These are phyloP conservation scores for Pyrrhoderma lamaoense DNA, from an alignment of 1,284 basidiomycete genomes.

Conservation along the genomic window DNA sequence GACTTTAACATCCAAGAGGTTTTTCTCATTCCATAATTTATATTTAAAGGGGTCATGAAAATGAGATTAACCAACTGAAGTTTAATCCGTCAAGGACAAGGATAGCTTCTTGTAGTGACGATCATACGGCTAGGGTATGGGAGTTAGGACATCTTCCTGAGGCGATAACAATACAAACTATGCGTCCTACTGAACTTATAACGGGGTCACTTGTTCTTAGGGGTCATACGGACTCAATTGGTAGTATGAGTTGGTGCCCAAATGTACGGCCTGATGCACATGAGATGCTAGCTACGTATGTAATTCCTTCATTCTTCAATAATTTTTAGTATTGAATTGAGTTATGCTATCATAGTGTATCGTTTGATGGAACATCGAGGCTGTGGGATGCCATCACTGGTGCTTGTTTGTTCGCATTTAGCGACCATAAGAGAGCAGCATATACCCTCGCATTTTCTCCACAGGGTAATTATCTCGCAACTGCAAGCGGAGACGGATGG, in stretches of 20 bases:
- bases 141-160: constrained; percentile 39
- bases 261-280: constrained; percentile 35
- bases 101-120: constrained; percentile 76
- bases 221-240: constrained; percentile 64
- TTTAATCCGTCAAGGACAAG: constrained; percentile 57
- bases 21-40: too few relatives aligned
- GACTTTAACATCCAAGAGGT: too few relatives aligned
- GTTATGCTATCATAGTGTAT: constrained; percentile 39
- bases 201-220: constrained; percentile 35
- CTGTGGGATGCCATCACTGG: constrained; percentile 75
- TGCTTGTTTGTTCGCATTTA: constrained; percentile 58
- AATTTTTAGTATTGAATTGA: neutral
- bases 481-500: constrained; percentile 32
- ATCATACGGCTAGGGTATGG: constrained; percentile 72
- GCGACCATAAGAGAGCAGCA: constrained; percentile 58
- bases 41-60: constrained; percentile 54
- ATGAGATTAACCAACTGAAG: constrained; percentile 75
- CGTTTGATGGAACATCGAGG: constrained; percentile 68
- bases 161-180: constrained; percentile 29
- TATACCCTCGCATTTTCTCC: constrained; percentile 65
- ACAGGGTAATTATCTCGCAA: constrained; percentile 37
- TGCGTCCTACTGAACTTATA: constrained; percentile 14
- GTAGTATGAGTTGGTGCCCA: constrained; percentile 68
- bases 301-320: constrained; percentile 17
- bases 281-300: constrained; percentile 66